A percentile compares a stretch with the other conserved stretches of the same genome.
These are phyloP conservation scores for Aeschynomene evenia DNA, from an alignment of 306 rosid genomes.

Conservation along the genomic window DNA sequence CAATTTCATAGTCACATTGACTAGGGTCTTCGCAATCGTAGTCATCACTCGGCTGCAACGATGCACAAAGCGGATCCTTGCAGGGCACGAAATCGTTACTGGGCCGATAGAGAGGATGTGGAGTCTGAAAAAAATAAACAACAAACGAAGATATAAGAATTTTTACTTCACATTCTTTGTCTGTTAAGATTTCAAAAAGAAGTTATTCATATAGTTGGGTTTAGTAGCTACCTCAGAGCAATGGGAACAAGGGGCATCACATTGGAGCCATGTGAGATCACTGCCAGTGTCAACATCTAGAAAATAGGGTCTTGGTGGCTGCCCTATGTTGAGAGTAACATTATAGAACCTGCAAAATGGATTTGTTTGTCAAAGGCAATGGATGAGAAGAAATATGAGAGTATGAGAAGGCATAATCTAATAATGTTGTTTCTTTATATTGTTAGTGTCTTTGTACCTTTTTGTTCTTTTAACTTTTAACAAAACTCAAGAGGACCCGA, in stretches of 20 bases:
- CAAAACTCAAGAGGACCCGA: not conserved
- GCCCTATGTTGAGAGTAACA: slow-evolving; percentile 79
- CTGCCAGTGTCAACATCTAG: slow-evolving; percentile 94
- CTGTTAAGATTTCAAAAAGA: not conserved
- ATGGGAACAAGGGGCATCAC: slow-evolving; percentile 75
- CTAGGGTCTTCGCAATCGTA: slow-evolving; percentile 56
- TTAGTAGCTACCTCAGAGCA: slow-evolving; percentile 88
- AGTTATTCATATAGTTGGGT: not conserved
- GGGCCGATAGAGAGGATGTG: slow-evolving; percentile 75
- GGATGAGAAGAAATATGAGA: no score
- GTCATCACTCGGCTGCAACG: slow-evolving; percentile 55
- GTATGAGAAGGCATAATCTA: not conserved
- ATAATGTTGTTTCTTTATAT: no score
- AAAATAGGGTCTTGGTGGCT: slow-evolving; percentile 83
- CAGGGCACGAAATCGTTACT: slow-evolving; percentile 71
- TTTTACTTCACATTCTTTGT: slow-evolving; percentile 8
- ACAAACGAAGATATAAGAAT: slow-evolving; percentile 3
- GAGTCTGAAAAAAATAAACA: slow-evolving; percentile 53
- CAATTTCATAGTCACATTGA: slow-evolving; percentile 84
- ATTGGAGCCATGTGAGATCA: slow-evolving; percentile 98
- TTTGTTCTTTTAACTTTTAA: not conserved
- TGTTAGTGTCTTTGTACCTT: not conserved
- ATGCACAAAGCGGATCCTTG: slow-evolving; percentile 66
- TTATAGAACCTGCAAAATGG: slow-evolving; percentile 66
- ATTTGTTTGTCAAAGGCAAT: not conserved